Base-by-base conservation (phyloP, 495 filamentous ascomycete species). In the Melanomma pulvis-pyrius region DNA sequence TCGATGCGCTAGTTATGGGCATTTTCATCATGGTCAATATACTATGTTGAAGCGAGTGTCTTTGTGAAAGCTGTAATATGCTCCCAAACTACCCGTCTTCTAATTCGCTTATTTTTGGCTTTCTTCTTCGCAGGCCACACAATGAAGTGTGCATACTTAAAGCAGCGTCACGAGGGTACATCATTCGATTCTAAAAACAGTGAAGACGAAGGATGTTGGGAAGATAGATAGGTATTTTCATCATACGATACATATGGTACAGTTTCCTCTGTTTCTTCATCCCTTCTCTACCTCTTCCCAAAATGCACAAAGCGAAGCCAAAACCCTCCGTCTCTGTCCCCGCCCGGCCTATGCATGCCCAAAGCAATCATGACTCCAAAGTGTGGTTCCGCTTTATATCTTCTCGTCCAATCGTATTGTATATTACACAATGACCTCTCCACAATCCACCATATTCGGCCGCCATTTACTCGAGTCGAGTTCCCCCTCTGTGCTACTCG, bases 381-480 rank as follows among this genome's bases (percentile, higher is more conserved):
- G 56, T 29, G 56, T 59, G 29, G 48, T 50, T 50, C 25, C 25
- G 21, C 48, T 24, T 24, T 50, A 12, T 44, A 44, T 44, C 39
- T 44, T n/a, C 39, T 44, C 39, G n/a, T 49, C 46, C 46, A 15
- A 54, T 36, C 25, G 15, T 51, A 9, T 34, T 11, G 26, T 57
- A 53, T 71, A 72, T 81, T 82, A 93, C 68, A 87, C 86, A 78
- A 96, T 82, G 62, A 98, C 84, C 82, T 98, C 94, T 34, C 94
- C 94, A 68, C 88, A 81, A 81, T 98, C 94, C 63, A 98, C 85
- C 74, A 93, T 81, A 24, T 86, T 86, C n/a, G 92, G 89, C 76
- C 87, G 88, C 88, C 92, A 98, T 13, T 81, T 80, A 63, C 83
- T 76, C 19, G 63, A 67, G 34, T 66, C 68, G 21, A 60, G 50